Evolutionary conservation across 192 early-diverging fungal genomes (phyloP).

Genomic region (Coemansia umbellata): DNA sequence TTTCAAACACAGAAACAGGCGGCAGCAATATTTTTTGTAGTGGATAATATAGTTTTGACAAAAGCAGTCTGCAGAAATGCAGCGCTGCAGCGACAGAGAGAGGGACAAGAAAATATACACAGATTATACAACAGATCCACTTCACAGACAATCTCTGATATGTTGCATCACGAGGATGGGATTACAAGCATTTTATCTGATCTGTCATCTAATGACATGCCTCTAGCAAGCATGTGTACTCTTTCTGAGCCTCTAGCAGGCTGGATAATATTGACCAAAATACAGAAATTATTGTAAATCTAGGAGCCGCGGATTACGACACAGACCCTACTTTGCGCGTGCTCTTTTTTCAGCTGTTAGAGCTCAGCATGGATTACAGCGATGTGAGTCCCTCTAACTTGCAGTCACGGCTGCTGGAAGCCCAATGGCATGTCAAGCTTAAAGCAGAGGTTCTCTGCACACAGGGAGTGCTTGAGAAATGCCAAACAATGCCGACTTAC

Average conservation of each 20-base stretch:
- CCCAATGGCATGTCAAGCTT: slow-evolving; percentile 18
- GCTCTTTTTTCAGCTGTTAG: not conserved
- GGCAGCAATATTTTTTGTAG: too few species aligned
- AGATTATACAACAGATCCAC: too few species aligned
- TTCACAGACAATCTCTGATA: too few species aligned
- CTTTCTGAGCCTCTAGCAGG: too few species aligned
- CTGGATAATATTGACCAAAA: slow-evolving; percentile 29
- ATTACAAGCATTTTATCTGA: too few species aligned
- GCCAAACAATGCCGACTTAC: slow-evolving; percentile 19
- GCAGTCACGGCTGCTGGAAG: slow-evolving; percentile 21
- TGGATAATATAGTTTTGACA: slow-evolving; percentile 15
- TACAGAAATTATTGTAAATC: slow-evolving; percentile 23
- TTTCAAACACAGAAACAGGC: too few species aligned
- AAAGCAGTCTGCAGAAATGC: slow-evolving; percentile 4
- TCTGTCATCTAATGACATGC: too few species aligned
- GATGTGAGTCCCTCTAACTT: slow-evolving; percentile 19
- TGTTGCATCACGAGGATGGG: too few species aligned
- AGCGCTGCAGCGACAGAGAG: slow-evolving; percentile 11
- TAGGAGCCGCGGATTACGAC: slow-evolving; percentile 32
- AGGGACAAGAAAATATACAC: too few species aligned
- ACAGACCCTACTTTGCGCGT: slow-evolving; percentile 6
- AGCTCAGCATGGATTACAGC: not conserved
- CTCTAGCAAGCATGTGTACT: too few species aligned
- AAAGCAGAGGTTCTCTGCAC: not conserved
- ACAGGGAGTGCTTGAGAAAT: not conserved